These are phyloP conservation scores for Fusarium protoensiforme DNA, from an alignment of 2,329 filamentous ascomycete genomes.

Conservation along the genomic window DNA sequence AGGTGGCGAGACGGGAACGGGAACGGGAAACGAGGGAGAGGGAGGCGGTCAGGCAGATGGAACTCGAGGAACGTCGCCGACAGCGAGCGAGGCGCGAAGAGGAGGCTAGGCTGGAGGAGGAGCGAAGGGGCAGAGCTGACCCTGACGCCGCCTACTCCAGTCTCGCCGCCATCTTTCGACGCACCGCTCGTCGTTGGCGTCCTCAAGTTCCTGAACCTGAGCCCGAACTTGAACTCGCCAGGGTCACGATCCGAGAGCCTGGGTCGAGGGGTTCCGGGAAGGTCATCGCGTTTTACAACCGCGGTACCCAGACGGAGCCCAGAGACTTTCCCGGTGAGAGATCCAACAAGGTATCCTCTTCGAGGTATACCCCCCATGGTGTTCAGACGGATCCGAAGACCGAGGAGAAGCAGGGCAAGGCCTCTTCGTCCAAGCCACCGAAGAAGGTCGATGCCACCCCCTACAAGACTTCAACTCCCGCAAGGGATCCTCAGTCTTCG, in stretches of 20 bases:
- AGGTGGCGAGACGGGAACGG: neutral
- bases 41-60: neutral
- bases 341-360: neutral
- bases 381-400: constrained; percentile 7
- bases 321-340: neutral
- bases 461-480: neutral
- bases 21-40: neutral
- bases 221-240: neutral
- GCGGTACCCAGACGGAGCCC: constrained; percentile 14
- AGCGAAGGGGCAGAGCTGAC: neutral
- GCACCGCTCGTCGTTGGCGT: neutral
- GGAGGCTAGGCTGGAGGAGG: neutral
- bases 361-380: neutral
- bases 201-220: neutral
- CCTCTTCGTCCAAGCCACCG: neutral
- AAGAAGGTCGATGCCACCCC: neutral
- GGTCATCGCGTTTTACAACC: neutral
- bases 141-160: neutral
- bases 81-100: constrained; percentile 1
- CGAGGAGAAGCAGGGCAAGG: neutral
- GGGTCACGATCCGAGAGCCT: neutral
- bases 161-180: neutral
- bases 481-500: neutral
- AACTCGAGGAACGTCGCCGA: neutral
- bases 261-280: neutral